Percentiles rank a stretch among this genome's conserved stretches.
phyloP scores from a whole-genome alignment of 305 asterid genomes.

The Solanum hybrid region DNA sequence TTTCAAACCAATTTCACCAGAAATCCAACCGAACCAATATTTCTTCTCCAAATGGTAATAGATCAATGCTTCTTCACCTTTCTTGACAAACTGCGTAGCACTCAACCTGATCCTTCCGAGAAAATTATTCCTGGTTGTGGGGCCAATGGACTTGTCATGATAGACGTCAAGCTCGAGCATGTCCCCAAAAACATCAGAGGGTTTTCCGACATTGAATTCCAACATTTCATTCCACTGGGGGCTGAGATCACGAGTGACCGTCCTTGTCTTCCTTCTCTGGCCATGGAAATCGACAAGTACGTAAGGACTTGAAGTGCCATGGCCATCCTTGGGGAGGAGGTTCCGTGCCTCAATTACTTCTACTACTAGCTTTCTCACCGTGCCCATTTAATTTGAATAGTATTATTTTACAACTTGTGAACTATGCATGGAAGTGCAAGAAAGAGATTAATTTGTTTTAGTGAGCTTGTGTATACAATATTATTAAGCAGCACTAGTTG shows the following conservation, averaged over 20 bases:
- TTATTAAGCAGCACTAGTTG: neutral
- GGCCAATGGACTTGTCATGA: constrained; percentile 58
- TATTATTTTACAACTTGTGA: neutral
- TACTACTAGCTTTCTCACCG: constrained; percentile 48
- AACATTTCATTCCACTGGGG: constrained; percentile 63
- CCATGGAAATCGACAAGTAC: constrained; percentile 68
- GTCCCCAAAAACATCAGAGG: constrained; percentile 66
- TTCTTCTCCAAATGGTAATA: constrained; percentile 70
- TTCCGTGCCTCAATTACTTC: constrained; percentile 75
- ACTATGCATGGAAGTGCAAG: neutral
- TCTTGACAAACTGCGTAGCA: constrained; percentile 70
- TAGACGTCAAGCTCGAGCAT: constrained; percentile 54
- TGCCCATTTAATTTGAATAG: constrained; percentile 24
- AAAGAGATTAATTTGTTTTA: neutral
- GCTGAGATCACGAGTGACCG: constrained; percentile 50
- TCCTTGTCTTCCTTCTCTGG: constrained; percentile 64
- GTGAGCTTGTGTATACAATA: neutral
- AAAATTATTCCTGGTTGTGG: constrained; percentile 67
- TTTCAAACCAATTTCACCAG: constrained; percentile 73
- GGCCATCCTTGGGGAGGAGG: constrained; percentile 75
- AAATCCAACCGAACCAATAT: constrained; percentile 52
- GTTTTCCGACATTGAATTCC: constrained; percentile 54
- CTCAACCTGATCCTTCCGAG: constrained; percentile 54
- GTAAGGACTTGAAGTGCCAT: constrained; percentile 76
- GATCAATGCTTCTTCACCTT: constrained; percentile 83